These are phyloP conservation scores for Microbotryum violaceum DNA, from an alignment of 1,284 basidiomycete species.

Conservation along the genomic window DNA sequence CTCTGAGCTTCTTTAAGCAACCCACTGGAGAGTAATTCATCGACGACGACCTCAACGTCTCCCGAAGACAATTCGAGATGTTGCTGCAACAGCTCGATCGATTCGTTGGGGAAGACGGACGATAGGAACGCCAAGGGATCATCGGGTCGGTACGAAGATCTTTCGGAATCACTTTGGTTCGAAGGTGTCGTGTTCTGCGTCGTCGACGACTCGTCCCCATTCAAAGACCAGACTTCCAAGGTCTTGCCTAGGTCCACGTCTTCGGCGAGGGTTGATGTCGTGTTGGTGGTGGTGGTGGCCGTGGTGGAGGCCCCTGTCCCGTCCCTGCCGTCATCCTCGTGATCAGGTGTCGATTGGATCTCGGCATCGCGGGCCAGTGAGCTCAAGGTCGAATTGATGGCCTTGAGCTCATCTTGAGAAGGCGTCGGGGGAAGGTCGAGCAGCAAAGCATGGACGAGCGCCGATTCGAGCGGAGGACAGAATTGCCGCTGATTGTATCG, in stretches of 20 bases:
- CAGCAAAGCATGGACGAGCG: conserved; percentile 25
- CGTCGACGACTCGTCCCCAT: conserved; percentile 7
- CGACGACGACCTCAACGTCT: conserved; percentile 6
- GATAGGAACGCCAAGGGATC: conserved; percentile 29
- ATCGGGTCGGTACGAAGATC: conserved; percentile 8
- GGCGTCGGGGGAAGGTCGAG: conserved; percentile 18
- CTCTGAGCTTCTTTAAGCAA: conserved; percentile 16
- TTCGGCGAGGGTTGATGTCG: neutral
- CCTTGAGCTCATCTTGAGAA: conserved; percentile 4
- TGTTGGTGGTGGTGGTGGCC: neutral
- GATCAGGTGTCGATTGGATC: conserved; percentile 1
- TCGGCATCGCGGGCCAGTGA: conserved; percentile 8
- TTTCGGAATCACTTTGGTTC: conserved; percentile 2
- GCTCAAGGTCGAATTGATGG: conserved; percentile 8
- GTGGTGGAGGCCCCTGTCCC: neutral
- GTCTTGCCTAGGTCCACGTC: no score
- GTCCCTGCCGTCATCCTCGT: neutral
- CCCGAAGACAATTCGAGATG: conserved; percentile 9
- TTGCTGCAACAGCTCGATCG: conserved; percentile 9
- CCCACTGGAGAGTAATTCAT: conserved; percentile 14
- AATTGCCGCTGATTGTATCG: conserved; percentile 12
- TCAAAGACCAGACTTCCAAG: neutral
- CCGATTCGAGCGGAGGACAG: conserved; percentile 20
- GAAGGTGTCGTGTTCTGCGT: neutral
- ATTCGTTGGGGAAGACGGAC: conserved; percentile 24